These are phyloP conservation scores for Elymus sibiricus DNA, from an alignment of 176 grass and related monocot genomes.

Conservation along the genomic window DNA sequence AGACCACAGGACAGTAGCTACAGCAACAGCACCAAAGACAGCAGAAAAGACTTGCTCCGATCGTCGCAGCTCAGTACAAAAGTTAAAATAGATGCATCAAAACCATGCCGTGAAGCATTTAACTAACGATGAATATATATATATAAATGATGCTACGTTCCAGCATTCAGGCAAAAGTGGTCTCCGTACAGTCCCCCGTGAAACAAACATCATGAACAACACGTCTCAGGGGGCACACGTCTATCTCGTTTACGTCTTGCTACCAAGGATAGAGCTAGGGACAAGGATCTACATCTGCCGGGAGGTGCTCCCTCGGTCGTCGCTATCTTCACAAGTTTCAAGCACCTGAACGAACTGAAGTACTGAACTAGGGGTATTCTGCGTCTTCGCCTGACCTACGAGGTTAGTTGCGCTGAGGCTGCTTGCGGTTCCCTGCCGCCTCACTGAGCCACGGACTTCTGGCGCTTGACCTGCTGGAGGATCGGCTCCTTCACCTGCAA, in stretches of 20 bases:
- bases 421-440: background rate
- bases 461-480: slow-evolving; percentile 64
- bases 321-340: slow-evolving; percentile 19
- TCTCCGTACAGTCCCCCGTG: background rate
- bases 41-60: background rate
- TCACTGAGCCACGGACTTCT: slow-evolving; percentile 50
- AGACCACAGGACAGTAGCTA: background rate
- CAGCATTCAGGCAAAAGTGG: background rate
- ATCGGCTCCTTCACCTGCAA: slow-evolving; percentile 79
- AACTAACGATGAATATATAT: background rate
- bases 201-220: background rate
- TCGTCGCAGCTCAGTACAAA: background rate
- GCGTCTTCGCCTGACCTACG: slow-evolving; percentile 6
- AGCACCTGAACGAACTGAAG: slow-evolving; percentile 20
- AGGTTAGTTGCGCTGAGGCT: slow-evolving; percentile 3
- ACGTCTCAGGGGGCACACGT: background rate
- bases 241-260: background rate
- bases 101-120: background rate
- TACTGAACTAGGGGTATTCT: slow-evolving; percentile 20
- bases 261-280: background rate
- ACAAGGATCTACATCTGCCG: background rate
- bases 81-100: background rate
- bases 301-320: background rate
- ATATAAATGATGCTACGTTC: background rate
- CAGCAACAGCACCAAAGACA: background rate